A percentile compares a stretch with the other conserved stretches of the same genome.
Evolutionary conservation across 768 basidiomycete genomes (phyloP).

Genomic region (Boletus rufocinnamomeus): DNA sequence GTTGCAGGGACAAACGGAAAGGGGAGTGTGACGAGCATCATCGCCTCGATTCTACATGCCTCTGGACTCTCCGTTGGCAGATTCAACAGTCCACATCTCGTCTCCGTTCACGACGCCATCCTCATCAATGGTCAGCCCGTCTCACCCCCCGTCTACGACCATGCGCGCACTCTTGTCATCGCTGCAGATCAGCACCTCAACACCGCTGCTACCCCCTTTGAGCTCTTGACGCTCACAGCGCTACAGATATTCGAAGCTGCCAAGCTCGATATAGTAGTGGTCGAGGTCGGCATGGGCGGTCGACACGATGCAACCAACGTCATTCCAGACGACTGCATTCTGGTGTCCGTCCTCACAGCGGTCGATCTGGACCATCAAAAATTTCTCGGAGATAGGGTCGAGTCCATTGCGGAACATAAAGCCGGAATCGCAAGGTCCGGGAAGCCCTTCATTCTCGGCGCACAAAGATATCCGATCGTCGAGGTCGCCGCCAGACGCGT

Average conservation of each 20-base stretch:
- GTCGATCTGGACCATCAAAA: constrained; percentile 94
- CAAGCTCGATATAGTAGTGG: constrained; percentile 75
- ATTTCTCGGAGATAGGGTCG: constrained; percentile 78
- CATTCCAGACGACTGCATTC: constrained; percentile 64
- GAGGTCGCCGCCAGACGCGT: constrained; percentile 44
- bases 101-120: constrained; percentile 77
- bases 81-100: constrained; percentile 92
- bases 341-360: constrained; percentile 79
- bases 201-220: constrained; percentile 70
- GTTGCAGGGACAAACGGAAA: constrained; percentile 97
- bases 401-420: constrained; percentile 80
- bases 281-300: constrained; percentile 97
- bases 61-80: constrained; percentile 67
- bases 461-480: constrained; percentile 57
- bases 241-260: constrained; percentile 70
- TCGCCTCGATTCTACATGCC: constrained; percentile 71
- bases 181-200: constrained; percentile 43
- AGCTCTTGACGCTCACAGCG: constrained; percentile 82
- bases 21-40: constrained; percentile 84
- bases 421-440: constrained; percentile 71
- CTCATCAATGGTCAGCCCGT: constrained; percentile 62
- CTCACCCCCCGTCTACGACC: constrained; percentile 45
- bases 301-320: constrained; percentile 91
- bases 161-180: constrained; percentile 50
- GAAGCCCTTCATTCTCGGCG: constrained; percentile 65